phyloP scores from a whole-genome alignment of 768 basidiomycete species.

The Amanita jacksonii region DNA sequence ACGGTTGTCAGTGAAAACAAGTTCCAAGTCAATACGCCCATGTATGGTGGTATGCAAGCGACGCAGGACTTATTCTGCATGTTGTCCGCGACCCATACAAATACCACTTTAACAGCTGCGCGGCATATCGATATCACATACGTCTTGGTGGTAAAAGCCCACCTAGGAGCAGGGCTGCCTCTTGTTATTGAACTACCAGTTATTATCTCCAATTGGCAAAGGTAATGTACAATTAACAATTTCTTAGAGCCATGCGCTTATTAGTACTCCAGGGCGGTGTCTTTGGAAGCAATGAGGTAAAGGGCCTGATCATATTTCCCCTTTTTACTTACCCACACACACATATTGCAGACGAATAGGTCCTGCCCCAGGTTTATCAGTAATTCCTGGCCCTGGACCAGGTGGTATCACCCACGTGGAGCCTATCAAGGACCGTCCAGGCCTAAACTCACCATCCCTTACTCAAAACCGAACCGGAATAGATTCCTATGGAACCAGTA shows the following conservation, averaged over 20 bases:
- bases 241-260: constrained; percentile 4
- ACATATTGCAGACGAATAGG: constrained; percentile 39
- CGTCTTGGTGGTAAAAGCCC: constrained; percentile 64
- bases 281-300: constrained; percentile 56
- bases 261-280: constrained; percentile 45
- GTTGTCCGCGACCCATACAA: constrained; percentile 65
- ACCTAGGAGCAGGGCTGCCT: constrained; percentile 58
- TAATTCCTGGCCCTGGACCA: constrained; percentile 12
- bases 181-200: constrained; percentile 69
- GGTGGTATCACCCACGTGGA: background rate
- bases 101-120: constrained; percentile 73
- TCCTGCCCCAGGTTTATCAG: constrained; percentile 36
- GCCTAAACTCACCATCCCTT: background rate
- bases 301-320: constrained; percentile 9
- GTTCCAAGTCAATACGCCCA: constrained; percentile 57
- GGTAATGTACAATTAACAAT: constrained; percentile 34
- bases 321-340: constrained; percentile 16
- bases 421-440: background rate
- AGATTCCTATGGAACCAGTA: background rate
- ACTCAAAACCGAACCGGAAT: background rate
- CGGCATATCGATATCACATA: constrained; percentile 84
- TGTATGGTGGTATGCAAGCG: constrained; percentile 65
- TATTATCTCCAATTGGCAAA: constrained; percentile 80
- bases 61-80: constrained; percentile 64
- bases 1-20: constrained; percentile 60